Evolutionary conservation across 768 basidiomycete species (phyloP), one percentile per base, ranked within the genome.

Genomic region (Crucibulum laeve): DNA sequence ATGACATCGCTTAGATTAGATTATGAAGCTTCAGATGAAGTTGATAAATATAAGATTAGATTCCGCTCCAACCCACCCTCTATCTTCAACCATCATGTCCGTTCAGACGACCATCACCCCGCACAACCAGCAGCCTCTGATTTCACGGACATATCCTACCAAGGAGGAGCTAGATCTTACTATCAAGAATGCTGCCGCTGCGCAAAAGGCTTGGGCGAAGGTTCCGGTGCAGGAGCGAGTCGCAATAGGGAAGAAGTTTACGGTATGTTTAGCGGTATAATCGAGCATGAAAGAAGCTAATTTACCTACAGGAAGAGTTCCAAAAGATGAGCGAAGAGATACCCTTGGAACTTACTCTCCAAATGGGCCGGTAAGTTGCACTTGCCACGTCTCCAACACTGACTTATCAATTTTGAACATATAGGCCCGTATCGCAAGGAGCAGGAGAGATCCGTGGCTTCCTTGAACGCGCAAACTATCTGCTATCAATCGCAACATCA

Each of bases 21-120:
- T n/a, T n/a, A n/a, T n/a, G n/a, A n/a, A n/a, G n/a, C n/a, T n/a
- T n/a, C n/a, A n/a, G n/a, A n/a, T n/a, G n/a, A 30, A 30, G 28
- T 30, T 30, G 28, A 30, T 3, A 3, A 38, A 45, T 44, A 51
- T 52, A 44, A 53, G 53, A 56, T 53, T 47, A 58, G 40, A 36
- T 45, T 17, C 19, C 21, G 13, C 38, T 25, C 37, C 11, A 2
- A 32, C n/a, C n/a, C n/a, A n/a, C n/a, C n/a, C n/a, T n/a, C n/a
- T n/a, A 32, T 15, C 28, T 32, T 11, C 21, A 22, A 54, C 52
- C 46, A 63, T 49, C 56, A 66, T 70, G 65, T 47, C 64, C 23
- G 53, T 59, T 8, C 93, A 95, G 60, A 91, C 86, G 1, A 95
- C 93, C 1, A 84, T 95, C 56, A 80, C 67, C 11, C 93, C 93